phyloP scores from a whole-genome alignment of 306 rosid species.

The Corylus heterophylla region DNA sequence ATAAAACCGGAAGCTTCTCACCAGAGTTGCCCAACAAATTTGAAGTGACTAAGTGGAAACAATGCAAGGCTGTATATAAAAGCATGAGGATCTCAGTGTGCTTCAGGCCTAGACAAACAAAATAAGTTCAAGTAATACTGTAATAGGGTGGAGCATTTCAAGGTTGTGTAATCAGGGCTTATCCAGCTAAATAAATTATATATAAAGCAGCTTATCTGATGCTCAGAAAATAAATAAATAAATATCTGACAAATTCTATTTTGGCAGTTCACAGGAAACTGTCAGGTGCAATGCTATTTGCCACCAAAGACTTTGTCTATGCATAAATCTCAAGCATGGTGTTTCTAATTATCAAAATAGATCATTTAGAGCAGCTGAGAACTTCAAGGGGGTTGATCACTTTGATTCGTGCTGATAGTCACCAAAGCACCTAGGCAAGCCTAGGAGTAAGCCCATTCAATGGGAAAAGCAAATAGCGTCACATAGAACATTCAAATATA shows the following conservation, averaged over 20 bases:
- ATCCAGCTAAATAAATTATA: background rate
- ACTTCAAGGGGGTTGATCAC: background rate
- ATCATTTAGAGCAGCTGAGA: background rate
- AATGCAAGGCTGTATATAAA: background rate
- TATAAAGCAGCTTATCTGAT: background rate
- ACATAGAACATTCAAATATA: background rate
- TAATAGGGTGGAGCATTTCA: background rate
- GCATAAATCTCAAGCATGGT: background rate
- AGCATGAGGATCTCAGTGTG: background rate
- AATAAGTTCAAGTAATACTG: background rate
- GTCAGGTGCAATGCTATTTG: background rate
- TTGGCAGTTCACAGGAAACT: background rate
- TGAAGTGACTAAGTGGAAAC: background rate
- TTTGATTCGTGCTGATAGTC: background rate
- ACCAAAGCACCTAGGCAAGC: background rate
- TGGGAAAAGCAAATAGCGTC: background rate
- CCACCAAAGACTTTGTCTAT: background rate
- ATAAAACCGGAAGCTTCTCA: slow-evolving; percentile 1
- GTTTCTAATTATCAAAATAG: background rate
- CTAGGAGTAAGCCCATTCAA: background rate
- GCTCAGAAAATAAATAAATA: no score
- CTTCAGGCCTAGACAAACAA: background rate
- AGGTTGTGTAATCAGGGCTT: background rate
- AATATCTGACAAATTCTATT: background rate
- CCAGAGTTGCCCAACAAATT: background rate